A percentile compares a stretch with the other conserved stretches of the same genome.
Evolutionary conservation across 1,139 yeast genomes (phyloP).

Genomic region (Suhomyces anneliseae): DNA sequence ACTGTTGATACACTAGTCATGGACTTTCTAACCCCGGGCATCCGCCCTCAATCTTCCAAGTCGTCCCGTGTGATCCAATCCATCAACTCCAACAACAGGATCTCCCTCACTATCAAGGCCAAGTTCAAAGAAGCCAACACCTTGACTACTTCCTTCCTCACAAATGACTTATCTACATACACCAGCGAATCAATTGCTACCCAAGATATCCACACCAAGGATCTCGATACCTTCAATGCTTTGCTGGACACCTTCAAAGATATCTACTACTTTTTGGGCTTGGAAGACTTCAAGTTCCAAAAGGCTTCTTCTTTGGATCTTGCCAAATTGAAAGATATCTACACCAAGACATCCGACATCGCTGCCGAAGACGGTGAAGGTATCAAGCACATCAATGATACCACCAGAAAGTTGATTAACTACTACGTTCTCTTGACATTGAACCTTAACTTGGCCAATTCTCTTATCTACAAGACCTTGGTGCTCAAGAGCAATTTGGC

Average conservation of each 20-base stretch:
- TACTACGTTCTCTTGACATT: conserved; percentile 27
- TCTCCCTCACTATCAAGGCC: conserved; percentile 13
- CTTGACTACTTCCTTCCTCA: conserved; percentile 13
- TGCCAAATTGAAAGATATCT: conserved; percentile 13
- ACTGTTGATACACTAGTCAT: conserved; percentile 1
- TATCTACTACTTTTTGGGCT: conserved; percentile 23
- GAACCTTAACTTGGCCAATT: conserved; percentile 31
- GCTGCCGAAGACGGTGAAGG: not conserved
- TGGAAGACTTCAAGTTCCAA: conserved; percentile 25
- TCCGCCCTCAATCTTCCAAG: conserved; percentile 13
- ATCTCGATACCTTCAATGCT: conserved; percentile 8
- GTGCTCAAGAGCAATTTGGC: conserved; percentile 33
- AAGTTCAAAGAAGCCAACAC: conserved; percentile 14
- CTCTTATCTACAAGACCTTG: conserved; percentile 38
- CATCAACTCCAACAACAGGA: conserved; percentile 17
- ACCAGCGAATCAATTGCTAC: not conserved
- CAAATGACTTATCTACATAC: conserved; percentile 11
- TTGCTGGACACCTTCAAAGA: conserved; percentile 27
- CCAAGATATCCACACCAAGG: not conserved
- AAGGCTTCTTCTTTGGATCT: conserved; percentile 18
- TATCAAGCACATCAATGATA: conserved; percentile 5
- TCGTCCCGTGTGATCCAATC: conserved; percentile 13
- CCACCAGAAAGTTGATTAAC: conserved; percentile 21
- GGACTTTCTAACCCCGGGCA: conserved; percentile 19
- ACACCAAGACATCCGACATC: conserved; percentile 1